phyloP scores from a whole-genome alignment of 768 basidiomycete genomes.

The Termitomyces sp. region DNA sequence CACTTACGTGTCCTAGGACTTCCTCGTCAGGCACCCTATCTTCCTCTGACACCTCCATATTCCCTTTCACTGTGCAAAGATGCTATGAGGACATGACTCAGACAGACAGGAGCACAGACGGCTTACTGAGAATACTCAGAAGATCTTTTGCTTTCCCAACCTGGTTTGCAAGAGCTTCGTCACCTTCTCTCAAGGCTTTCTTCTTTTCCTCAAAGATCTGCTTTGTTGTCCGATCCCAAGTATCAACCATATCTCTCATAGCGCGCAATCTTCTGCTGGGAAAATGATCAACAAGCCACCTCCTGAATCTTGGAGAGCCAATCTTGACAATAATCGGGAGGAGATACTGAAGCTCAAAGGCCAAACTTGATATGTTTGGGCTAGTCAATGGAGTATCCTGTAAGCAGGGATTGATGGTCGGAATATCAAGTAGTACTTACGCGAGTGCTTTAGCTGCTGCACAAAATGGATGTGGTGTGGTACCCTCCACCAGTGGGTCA shows the following conservation, averaged over 20 bases:
- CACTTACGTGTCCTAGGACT: not conserved
- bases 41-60: not conserved
- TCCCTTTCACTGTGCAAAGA: not conserved
- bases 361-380: not conserved
- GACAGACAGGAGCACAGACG: not conserved
- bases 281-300: conserved; percentile 8
- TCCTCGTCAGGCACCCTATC: not conserved
- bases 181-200: conserved; percentile 1
- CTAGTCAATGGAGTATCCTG: not conserved
- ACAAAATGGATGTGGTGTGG: conserved; percentile 1
- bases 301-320: not conserved
- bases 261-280: not conserved
- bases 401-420: not conserved
- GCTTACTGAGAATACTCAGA: not conserved
- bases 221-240: not conserved
- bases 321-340: not conserved
- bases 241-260: conserved; percentile 4
- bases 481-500: conserved; percentile 8
- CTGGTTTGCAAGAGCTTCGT: not conserved
- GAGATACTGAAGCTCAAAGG: not conserved
- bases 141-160: not conserved
- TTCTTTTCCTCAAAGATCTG: conserved; percentile 8
- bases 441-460: conserved; percentile 2
- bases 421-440: not conserved
- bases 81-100: not conserved